These are phyloP conservation scores for Claviceps maximensis DNA, from an alignment of 2,329 filamentous ascomycete genomes.

Conservation along the genomic window DNA sequence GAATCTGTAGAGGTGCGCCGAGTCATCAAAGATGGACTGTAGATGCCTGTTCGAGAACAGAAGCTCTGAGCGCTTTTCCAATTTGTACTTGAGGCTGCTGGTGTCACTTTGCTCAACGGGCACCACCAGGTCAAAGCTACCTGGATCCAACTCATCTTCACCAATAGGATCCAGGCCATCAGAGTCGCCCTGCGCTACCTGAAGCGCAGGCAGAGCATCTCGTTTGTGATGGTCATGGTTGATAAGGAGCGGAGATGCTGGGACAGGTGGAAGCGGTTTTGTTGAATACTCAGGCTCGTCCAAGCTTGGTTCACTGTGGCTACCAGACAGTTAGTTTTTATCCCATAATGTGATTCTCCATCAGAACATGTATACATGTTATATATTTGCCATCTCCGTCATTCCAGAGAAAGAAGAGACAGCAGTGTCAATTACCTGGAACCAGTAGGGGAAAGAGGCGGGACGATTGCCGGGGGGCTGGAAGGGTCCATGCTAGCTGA, in stretches of 20 bases:
- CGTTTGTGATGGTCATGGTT: neutral
- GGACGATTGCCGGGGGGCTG: neutral
- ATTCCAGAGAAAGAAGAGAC: neutral
- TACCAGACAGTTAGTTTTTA: too few relatives aligned
- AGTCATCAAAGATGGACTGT: conserved; percentile 50
- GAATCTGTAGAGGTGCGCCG: conserved; percentile 50
- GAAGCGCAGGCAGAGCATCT: conserved; percentile 5
- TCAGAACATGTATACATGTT: neutral
- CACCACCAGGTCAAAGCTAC: conserved; percentile 23
- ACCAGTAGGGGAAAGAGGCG: neutral
- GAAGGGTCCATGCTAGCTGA: neutral
- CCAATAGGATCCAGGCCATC: conserved; percentile 23
- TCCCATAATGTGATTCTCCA: conserved; percentile 23
- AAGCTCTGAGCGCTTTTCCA: conserved; percentile 50
- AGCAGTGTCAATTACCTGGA: neutral
- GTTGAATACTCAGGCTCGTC: conserved; percentile 6
- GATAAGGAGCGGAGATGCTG: neutral
- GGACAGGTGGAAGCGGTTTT: conserved; percentile 6
- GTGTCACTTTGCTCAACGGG: conserved; percentile 8
- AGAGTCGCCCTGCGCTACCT: conserved; percentile 7
- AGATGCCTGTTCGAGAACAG: conserved; percentile 56
- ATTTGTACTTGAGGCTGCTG: conserved; percentile 24
- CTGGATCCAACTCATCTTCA: conserved; percentile 23
- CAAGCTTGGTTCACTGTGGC: conserved; percentile 7
- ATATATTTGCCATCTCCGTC: neutral